Evolutionary conservation across 495 filamentous ascomycete species (phyloP).

Genomic region (Pyrenula massariospora): DNA sequence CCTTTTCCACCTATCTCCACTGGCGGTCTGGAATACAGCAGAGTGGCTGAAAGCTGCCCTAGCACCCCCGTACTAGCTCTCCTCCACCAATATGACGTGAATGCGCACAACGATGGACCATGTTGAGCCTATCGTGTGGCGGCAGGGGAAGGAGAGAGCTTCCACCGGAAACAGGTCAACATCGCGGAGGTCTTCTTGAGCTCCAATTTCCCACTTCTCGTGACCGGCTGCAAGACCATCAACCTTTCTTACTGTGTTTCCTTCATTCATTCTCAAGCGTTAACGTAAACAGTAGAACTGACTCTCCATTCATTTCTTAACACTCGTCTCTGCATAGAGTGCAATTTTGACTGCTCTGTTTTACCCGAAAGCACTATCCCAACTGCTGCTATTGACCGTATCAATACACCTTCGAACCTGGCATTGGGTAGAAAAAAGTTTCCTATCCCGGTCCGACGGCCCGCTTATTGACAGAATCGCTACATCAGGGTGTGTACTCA

Average conservation of each 20-base stretch:
- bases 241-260: neutral
- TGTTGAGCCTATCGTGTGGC: neutral
- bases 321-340: neutral
- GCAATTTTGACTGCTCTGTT: neutral
- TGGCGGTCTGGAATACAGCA: neutral
- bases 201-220: neutral
- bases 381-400: too few relatives aligned
- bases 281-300: neutral
- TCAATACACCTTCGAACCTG: neutral
- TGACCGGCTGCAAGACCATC: neutral
- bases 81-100: neutral
- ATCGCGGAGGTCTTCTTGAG: neutral
- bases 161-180: neutral
- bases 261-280: neutral
- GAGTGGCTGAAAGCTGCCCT: neutral
- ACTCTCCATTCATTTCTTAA: neutral
- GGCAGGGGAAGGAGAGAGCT: neutral
- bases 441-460: neutral
- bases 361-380: too few relatives aligned
- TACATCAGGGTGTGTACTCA: neutral
- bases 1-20: neutral
- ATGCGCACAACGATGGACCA: neutral
- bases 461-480: neutral
- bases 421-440: neutral
- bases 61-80: neutral